Evolutionary conservation across 768 basidiomycete species (phyloP).

Genomic region (Hebeloma cylindrosporum): DNA sequence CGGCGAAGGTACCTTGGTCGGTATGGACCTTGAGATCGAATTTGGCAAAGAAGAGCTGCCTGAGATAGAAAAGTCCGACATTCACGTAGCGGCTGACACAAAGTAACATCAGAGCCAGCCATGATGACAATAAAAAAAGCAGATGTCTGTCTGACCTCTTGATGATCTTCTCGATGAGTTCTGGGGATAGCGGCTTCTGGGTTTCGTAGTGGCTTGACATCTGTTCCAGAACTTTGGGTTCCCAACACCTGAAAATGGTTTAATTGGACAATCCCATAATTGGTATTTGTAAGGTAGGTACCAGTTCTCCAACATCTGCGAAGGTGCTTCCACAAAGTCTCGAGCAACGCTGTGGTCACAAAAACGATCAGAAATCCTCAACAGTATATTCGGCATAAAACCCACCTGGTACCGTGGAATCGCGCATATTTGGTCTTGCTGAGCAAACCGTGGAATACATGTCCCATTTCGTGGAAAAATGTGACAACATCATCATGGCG

Average conservation of each 20-base stretch:
- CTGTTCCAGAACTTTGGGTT: slow-evolving; percentile 67
- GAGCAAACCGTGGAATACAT: slow-evolving; percentile 69
- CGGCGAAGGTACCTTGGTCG: slow-evolving; percentile 48
- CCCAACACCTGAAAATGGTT: slow-evolving; percentile 62
- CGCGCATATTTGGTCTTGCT: slow-evolving; percentile 67
- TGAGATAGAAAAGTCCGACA: slow-evolving; percentile 76
- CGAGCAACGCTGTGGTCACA: slow-evolving; percentile 62
- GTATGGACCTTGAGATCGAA: slow-evolving; percentile 78
- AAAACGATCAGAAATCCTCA: background rate
- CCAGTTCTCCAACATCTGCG: slow-evolving; percentile 95
- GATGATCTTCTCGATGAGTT: slow-evolving; percentile 77
- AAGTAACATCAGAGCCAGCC: background rate
- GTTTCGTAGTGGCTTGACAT: slow-evolving; percentile 85
- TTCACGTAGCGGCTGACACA: slow-evolving; percentile 68
- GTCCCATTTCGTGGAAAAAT: slow-evolving; percentile 91
- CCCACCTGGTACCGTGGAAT: slow-evolving; percentile 78
- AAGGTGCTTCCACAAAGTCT: slow-evolving; percentile 88
- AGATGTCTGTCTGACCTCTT: slow-evolving; percentile 52
- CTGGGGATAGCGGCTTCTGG: slow-evolving; percentile 64
- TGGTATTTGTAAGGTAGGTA: slow-evolving; percentile 23
- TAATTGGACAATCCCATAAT: background rate
- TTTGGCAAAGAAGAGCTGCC: slow-evolving; percentile 83
- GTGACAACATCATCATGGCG: slow-evolving; percentile 86
- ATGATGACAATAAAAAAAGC: background rate
- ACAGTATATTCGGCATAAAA: too few relatives aligned